Conservation (phyloP, 2,329 filamentous ascomycete genomes). For the Colletotrichum sp. region DNA sequence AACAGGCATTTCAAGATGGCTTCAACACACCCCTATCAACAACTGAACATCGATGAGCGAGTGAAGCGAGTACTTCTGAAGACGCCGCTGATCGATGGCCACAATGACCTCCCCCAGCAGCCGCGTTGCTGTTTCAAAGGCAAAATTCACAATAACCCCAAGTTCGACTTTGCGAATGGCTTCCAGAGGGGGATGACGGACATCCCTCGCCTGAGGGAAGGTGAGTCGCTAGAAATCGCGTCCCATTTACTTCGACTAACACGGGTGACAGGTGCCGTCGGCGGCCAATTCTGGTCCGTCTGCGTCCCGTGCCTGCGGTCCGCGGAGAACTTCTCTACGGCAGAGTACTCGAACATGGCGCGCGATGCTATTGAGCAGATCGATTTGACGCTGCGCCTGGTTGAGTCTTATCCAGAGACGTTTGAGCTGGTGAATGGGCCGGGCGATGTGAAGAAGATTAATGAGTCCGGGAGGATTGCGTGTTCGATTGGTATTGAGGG, state of each 20-base stretch:
- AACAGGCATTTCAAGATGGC: not conserved
- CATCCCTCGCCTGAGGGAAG: conserved; percentile 27
- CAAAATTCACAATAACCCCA: conserved; percentile 33
- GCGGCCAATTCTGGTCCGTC: conserved; percentile 33
- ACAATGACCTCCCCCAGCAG: conserved; percentile 36
- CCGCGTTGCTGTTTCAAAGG: conserved; percentile 29
- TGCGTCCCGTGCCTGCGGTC: conserved; percentile 29
- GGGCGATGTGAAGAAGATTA: conserved; percentile 29
- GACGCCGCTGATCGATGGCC: conserved; percentile 37
- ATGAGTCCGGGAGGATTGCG: conserved; percentile 32
- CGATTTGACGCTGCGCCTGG: conserved; percentile 27
- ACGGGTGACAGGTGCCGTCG: conserved; percentile 20
- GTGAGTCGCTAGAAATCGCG: not conserved
- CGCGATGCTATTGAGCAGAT: conserved; percentile 24
- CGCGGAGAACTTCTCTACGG: conserved; percentile 26
- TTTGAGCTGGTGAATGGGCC: conserved; percentile 28
- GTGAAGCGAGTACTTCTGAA: conserved; percentile 28
- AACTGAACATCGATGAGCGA: conserved; percentile 26
- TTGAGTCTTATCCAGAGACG: conserved; percentile 26
- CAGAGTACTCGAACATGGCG: conserved; percentile 23
- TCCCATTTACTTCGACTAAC: not conserved
- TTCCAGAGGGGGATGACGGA: conserved; percentile 36
- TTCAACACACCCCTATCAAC: conserved; percentile 5
- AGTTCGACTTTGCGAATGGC: conserved; percentile 33
- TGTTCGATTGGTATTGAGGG: conserved; percentile 40